Evolutionary conservation across 2,329 filamentous ascomycete genomes (phyloP).

Genomic region (Arthrobotrys musiformis): DNA sequence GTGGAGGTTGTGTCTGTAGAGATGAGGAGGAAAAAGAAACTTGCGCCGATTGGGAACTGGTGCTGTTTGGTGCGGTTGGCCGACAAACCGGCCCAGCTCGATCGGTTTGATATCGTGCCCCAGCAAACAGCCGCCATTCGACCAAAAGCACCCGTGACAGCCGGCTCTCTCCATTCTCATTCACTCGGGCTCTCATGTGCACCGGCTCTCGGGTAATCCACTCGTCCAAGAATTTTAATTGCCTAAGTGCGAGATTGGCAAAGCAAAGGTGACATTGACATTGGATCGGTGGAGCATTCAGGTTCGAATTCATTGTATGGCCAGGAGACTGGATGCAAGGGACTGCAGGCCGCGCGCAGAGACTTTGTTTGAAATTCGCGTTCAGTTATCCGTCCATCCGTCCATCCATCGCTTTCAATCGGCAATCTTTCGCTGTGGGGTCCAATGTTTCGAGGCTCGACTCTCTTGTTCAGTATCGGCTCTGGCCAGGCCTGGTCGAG

Average conservation of each 20-base stretch:
- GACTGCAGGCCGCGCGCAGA: background rate
- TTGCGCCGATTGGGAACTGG: constrained; percentile 17
- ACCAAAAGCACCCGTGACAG: constrained; percentile 10
- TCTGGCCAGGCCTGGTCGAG: background rate
- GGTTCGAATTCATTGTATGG: no score
- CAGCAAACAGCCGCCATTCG: constrained; percentile 35
- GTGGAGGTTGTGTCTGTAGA: constrained; percentile 13
- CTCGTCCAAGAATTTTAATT: constrained; percentile 7
- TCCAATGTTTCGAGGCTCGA: background rate
- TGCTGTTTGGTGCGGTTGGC: background rate
- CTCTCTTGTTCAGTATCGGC: background rate
- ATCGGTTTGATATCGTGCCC: constrained; percentile 24
- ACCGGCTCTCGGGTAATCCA: constrained; percentile 26
- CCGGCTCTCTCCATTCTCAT: background rate
- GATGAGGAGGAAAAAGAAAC: constrained; percentile 46
- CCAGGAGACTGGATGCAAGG: background rate
- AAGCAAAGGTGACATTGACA: background rate
- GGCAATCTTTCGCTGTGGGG: constrained; percentile 15
- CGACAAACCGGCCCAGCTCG: constrained; percentile 19
- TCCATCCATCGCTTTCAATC: constrained; percentile 39
- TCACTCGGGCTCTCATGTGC: background rate
- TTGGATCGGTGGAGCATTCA: background rate
- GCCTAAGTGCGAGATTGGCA: constrained; percentile 13
- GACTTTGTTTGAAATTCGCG: background rate
- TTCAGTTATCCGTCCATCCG: no score